Evolutionary conservation across 139 green algal species (phyloP), one percentile per base, ranked within the genome.

Genomic region (Desmodesmus armatus): DNA sequence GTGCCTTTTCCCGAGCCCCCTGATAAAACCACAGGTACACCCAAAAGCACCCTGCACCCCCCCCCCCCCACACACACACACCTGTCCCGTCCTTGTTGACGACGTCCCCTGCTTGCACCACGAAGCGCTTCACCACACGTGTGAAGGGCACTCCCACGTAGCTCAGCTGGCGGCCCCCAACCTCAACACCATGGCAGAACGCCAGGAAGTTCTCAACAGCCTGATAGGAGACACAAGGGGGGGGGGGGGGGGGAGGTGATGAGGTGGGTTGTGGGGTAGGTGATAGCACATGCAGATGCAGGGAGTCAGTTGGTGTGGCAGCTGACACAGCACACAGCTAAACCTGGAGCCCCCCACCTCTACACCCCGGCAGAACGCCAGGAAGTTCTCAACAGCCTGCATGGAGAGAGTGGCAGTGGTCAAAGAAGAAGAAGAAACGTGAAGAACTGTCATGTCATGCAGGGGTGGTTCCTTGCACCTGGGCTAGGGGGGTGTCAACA

Each of bases 371-470:
- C 78, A 84, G 13, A 84, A 21, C 9, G 62, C 62, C 13, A 84
- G 78, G 27, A 84, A 84, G 62, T 84, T 84, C 5, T 72, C 58
- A 17, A 76, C 78, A 0, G 78, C 63, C 78, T 84, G 78, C 1
- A 29, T 27, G 23, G 7, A 5, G 43, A n/a, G n/a, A n/a, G n/a
- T n/a, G n/a, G n/a, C n/a, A n/a, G n/a, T n/a, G n/a, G n/a, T n/a
- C n/a, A n/a, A n/a, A n/a, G n/a, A n/a, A n/a, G n/a, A n/a, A n/a
- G n/a, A n/a, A n/a, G n/a, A n/a, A n/a, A n/a, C n/a, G n/a, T n/a
- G n/a, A n/a, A n/a, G n/a, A n/a, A n/a, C n/a, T n/a, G n/a, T n/a
- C n/a, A n/a, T n/a, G n/a, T n/a, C n/a, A n/a, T n/a, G n/a, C n/a
- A n/a, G n/a, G n/a, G n/a, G n/a, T n/a, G n/a, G n/a, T n/a, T n/a